Percentiles rank a stretch among this genome's conserved stretches.
Conservation (phyloP, 257 asterid genomes). For the Nicotiana undulata region DNA sequence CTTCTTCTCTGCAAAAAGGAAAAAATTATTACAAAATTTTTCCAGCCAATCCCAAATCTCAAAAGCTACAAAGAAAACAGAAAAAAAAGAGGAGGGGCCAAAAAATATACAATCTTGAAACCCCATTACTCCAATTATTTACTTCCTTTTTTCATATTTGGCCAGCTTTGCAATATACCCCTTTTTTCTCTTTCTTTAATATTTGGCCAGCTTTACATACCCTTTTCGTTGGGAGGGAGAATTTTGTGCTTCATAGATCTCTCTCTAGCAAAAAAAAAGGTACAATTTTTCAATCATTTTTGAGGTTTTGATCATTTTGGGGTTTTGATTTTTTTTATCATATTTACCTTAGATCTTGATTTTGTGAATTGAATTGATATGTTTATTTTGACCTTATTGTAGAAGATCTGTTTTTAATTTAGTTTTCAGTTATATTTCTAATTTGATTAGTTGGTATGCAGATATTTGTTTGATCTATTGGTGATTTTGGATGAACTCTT, state of each 20-base stretch:
- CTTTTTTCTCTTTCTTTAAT: neutral
- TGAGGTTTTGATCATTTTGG: neutral
- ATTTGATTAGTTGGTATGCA: neutral
- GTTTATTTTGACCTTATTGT: neutral
- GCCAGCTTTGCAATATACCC: neutral
- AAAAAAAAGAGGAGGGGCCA: neutral
- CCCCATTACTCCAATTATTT: constrained; percentile 8
- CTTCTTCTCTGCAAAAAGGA: neutral
- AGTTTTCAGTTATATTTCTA: neutral
- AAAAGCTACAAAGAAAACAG: neutral
- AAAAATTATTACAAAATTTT: neutral
- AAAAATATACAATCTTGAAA: neutral
- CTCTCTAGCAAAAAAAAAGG: neutral
- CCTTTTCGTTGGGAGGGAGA: constrained; percentile 4
- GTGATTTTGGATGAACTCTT: neutral
- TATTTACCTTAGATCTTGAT: neutral
- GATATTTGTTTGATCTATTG: neutral
- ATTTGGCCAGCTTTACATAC: constrained; percentile 6
- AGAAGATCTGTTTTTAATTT: neutral
- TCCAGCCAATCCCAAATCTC: neutral
- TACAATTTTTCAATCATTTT: neutral
- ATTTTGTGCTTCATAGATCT: neutral
- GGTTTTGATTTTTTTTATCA: neutral
- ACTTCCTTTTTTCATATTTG: constrained; percentile 3
- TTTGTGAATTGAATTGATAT: neutral